phyloP scores from a whole-genome alignment of 2,329 filamentous ascomycete genomes.

The Diplodia intermedia region DNA sequence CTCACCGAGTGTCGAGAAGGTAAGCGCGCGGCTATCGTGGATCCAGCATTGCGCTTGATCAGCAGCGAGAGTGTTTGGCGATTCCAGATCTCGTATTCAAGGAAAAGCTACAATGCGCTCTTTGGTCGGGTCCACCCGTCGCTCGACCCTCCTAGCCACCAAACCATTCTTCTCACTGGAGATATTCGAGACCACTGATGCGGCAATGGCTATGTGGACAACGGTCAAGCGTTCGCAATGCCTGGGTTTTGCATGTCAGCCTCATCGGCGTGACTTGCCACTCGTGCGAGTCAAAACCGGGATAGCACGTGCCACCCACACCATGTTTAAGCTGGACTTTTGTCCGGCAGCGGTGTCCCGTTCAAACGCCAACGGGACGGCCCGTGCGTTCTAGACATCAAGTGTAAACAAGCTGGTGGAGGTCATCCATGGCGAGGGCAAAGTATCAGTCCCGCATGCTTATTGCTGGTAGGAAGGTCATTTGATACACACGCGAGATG shows the following conservation, averaged over 20 bases:
- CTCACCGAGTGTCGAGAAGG: neutral
- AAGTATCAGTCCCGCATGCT: neutral
- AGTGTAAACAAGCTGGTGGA: neutral
- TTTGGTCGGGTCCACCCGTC: too few relatives aligned
- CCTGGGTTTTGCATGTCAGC: neutral
- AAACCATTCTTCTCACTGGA: neutral
- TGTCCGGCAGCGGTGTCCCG: neutral
- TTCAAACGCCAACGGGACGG: neutral
- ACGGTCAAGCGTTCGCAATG: too few relatives aligned
- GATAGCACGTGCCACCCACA: neutral
- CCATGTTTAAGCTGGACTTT: constrained; percentile 9
- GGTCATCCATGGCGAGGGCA: neutral
- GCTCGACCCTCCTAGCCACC: neutral
- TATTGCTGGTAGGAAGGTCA: too few relatives aligned
- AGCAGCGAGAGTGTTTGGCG: neutral
- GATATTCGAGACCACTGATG: neutral
- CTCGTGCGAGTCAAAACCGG: neutral
- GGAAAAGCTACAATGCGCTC: too few relatives aligned
- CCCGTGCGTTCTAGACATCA: neutral
- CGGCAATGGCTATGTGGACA: too few relatives aligned
- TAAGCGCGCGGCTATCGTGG: neutral
- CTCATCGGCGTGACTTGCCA: neutral
- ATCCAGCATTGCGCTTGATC: neutral
- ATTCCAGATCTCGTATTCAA: neutral
- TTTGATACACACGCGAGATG: too few relatives aligned